Base-by-base conservation (phyloP, 2,329 filamentous ascomycete species). In the Chrysoporthe puriensis region DNA sequence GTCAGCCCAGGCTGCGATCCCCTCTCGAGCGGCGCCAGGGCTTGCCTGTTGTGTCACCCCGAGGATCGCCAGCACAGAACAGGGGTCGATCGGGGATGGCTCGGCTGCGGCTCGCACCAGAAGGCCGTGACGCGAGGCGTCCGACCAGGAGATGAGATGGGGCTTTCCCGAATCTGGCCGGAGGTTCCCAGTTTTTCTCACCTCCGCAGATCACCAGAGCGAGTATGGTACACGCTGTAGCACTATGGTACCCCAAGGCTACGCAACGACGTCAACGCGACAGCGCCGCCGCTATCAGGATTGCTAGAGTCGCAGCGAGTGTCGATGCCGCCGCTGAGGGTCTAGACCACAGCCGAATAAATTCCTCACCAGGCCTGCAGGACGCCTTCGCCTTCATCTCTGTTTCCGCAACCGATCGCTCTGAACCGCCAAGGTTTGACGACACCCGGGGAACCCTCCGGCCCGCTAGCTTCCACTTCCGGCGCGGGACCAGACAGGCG, bases 81-180 rank as follows among this genome's bases (percentile, higher is more conserved):
- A 54, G 14, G 50, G 32, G 21, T 2, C 11, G 50, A 32, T 54
- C 50, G 26, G 32, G 13, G 14, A 32, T 54, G 1, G 50, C 21
- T 54, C 50, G 61, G 61, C 48, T 54, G 61, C n/a, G 61, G 61
- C 61, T 54, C 61, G 61, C 26, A 26, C 46, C 54, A n/a, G 52
- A 36, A 6, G 54, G 26, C 52, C 56, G 32, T 62, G 32, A 54
- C 26, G 34, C 46, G n/a, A 32, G 50, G 21, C 40, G 21, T 8
- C 44, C 7, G 40, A 46, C 43, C 16, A 63, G 32, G 16, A 57
- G 32, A 57, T 57, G 54, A 57, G 54, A 57, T 57, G 63, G 44
- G 44, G 44, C 36, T 32, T 56, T 36, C n/a, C 63, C 63, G 63
- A 56, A 18, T 61, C 36, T 56, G 46, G 32, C 63, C 46, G 57